phyloP scores from a whole-genome alignment of 257 asterid genomes.

The Solanum virginianum region DNA sequence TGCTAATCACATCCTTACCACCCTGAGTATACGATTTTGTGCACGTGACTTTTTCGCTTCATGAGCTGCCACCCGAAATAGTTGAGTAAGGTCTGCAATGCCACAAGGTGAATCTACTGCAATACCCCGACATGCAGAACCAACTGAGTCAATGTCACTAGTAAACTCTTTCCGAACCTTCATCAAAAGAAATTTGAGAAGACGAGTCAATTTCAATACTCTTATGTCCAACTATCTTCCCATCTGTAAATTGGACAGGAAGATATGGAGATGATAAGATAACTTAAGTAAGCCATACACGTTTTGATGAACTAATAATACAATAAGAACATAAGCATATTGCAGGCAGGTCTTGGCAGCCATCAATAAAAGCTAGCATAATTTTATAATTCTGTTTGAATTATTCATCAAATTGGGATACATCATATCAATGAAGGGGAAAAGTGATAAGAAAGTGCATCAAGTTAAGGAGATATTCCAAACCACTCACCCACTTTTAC shows the following conservation, averaged over 20 bases:
- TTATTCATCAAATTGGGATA: background rate
- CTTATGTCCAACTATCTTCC: background rate
- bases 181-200: conserved; percentile 10
- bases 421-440: background rate
- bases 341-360: background rate
- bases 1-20: conserved; percentile 43
- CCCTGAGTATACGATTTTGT: conserved; percentile 69
- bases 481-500: background rate
- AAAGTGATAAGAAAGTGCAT: background rate
- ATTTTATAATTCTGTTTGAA: background rate
- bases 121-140: conserved; percentile 48
- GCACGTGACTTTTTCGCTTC: conserved; percentile 90
- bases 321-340: background rate
- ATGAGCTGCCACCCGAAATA: conserved; percentile 67
- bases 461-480: background rate
- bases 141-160: conserved; percentile 60
- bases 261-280: background rate
- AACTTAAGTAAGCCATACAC: background rate
- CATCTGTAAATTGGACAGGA: background rate
- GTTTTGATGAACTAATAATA: background rate
- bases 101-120: conserved; percentile 46
- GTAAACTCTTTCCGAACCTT: conserved; percentile 83
- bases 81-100: conserved; percentile 77
- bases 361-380: background rate
- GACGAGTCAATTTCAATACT: background rate